A percentile compares a stretch with the other conserved stretches of the same genome.
phyloP scores from a whole-genome alignment of 2,329 filamentous ascomycete genomes.

The Fusarium hostae region DNA sequence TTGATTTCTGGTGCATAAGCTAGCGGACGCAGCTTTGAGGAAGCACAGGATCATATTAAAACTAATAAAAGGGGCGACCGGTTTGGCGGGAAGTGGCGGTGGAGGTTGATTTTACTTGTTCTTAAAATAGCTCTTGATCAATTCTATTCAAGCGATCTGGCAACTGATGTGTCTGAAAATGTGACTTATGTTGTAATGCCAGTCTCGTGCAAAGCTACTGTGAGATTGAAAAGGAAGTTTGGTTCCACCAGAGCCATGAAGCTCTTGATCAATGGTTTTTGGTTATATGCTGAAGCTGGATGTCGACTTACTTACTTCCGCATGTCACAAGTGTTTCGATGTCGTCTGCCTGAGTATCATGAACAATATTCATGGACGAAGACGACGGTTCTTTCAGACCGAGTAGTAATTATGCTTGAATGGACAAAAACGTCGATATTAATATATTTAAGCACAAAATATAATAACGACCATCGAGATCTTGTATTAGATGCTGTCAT shows the following conservation, averaged over 20 bases:
- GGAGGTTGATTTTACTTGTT: conserved; percentile 46
- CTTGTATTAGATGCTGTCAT: no score
- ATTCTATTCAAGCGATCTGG: conserved; percentile 17
- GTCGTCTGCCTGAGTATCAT: background rate
- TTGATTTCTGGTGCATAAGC: background rate
- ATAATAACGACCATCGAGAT: background rate
- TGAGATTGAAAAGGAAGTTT: background rate
- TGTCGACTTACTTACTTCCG: no score
- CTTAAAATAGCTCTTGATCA: conserved; percentile 27
- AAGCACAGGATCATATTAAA: conserved; percentile 18
- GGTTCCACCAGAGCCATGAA: no score
- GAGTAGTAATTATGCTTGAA: background rate
- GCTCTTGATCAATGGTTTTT: no score
- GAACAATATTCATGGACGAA: background rate
- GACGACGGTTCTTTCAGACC: background rate
- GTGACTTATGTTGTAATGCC: background rate
- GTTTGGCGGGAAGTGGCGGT: conserved; percentile 51
- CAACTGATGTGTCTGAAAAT: background rate
- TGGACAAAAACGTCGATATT: background rate
- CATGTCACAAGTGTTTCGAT: background rate
- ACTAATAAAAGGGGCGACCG: conserved; percentile 50
- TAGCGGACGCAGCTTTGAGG: background rate
- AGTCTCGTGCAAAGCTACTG: background rate
- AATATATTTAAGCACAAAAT: background rate
- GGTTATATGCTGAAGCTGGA: no score